Evolutionary conservation across 1,284 basidiomycete species (phyloP).

Genomic region (Cryptococcus sp.): DNA sequence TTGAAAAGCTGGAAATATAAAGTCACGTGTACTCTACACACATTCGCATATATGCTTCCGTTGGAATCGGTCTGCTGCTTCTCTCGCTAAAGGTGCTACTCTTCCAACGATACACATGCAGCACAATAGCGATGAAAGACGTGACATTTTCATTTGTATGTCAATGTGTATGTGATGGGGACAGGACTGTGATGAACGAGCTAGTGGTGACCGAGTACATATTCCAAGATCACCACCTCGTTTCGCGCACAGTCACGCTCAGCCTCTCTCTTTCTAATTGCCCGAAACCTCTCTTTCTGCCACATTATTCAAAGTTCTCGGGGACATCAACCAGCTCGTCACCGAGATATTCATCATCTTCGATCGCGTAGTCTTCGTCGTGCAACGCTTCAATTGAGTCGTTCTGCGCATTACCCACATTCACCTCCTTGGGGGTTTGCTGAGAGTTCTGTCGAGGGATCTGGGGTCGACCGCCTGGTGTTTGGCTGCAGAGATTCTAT

Average conservation of each 20-base stretch:
- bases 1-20: too few species aligned
- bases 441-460: conserved; percentile 5
- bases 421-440: conserved; percentile 8
- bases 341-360: conserved; percentile 15
- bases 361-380: conserved; percentile 15
- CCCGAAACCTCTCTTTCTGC: background rate
- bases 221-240: background rate
- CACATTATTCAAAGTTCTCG: conserved; percentile 11
- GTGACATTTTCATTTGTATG: too few species aligned
- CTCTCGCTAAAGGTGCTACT: too few species aligned
- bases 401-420: background rate
- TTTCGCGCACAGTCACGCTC: background rate
- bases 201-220: too few species aligned
- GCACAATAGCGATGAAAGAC: too few species aligned
- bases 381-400: conserved; percentile 3
- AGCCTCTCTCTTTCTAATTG: background rate
- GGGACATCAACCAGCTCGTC: conserved; percentile 22
- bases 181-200: too few species aligned
- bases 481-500: conserved; percentile 3
- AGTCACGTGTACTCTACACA: too few species aligned
- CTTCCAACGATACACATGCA: too few species aligned
- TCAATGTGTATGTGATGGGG: too few species aligned
- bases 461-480: conserved; percentile 11
- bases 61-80: too few species aligned
- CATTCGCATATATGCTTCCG: too few species aligned